Base-by-base conservation (phyloP, 345 rosid genomes). In the Erysimum cheiranthoides region DNA sequence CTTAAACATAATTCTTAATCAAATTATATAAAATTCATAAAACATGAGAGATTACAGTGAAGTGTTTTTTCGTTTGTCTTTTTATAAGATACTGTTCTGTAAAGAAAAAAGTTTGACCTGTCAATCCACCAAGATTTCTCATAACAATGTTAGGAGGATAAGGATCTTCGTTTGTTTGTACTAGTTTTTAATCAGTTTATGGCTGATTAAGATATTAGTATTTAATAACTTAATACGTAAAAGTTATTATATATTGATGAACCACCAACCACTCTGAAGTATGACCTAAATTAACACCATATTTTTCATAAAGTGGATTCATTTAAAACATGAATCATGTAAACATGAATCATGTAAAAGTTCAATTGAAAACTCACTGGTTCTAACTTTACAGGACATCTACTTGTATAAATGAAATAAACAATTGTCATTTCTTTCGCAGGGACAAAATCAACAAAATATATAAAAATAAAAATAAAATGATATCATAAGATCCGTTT, bases 71-170 rank as follows among this genome's bases (percentile, higher is more conserved):
- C 10, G 27, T 36, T 66, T 10, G 25, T 50, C 34, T 46, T 75
- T 27, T 46, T 38, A 18, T 50, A 53, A 61, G 17, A 52, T 43
- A 50, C 2, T 36, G 31, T 38, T 35, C 58, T 69, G 58, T 69
- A 69, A 76, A 61, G 70, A 76, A 69, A 42, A 61, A 64, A 77
- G 72, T 71, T 70, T 71, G 76, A 71, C 67, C 54, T 64, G 75
- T 64, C 76, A 47, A 64, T 77, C 80, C 80, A 70, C 75, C 66
- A 69, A 70, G 71, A 63, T 70, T 52, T 34, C 66, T 70, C 66
- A 70, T 53, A 49, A 14, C 36, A 75, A 34, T 11, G 61, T 64
- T 57, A 65, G 73, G 61, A 71, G 63, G 68, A 72, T 66, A 50
- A 58, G 68, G 68, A 78, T 66, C 50, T 66, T 58, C 43, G 32